These are phyloP conservation scores for Kodamaea nitidulidarum DNA, from an alignment of 805 yeast genomes.

Conservation along the genomic window DNA sequence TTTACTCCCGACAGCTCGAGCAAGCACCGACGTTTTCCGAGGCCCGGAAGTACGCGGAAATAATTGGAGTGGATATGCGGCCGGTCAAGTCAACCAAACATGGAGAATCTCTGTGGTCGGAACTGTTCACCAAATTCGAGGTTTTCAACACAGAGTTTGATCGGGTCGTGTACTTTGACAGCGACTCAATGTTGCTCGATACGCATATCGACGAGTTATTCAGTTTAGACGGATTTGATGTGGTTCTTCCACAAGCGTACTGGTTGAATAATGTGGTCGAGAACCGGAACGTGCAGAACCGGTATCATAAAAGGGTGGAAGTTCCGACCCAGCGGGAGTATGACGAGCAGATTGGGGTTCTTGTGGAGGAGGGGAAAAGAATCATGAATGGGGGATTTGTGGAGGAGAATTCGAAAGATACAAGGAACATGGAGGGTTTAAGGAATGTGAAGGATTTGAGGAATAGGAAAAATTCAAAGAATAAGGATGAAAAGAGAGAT, in stretches of 20 bases:
- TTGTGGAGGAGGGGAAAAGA: conserved; percentile 10
- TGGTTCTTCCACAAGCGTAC: conserved; percentile 30
- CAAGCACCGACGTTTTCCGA: conserved; percentile 13
- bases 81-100: conserved; percentile 18
- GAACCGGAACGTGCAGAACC: conserved; percentile 1
- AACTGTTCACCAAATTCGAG: conserved; percentile 52
- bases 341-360: conserved; percentile 9
- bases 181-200: conserved; percentile 45
- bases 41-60: conserved; percentile 13
- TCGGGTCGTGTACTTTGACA: conserved; percentile 53
- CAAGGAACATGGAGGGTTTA: neutral
- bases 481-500: neutral
- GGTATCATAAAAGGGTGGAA: conserved; percentile 10
- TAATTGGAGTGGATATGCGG: conserved; percentile 23
- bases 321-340: conserved; percentile 15
- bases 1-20: conserved; percentile 27
- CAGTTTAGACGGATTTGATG: conserved; percentile 8
- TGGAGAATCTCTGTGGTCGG: conserved; percentile 38
- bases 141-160: conserved; percentile 51
- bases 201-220: conserved; percentile 32
- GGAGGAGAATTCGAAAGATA: neutral
- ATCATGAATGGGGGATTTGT: too few species aligned
- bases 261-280: conserved; percentile 27
- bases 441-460: neutral
- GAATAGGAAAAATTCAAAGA: neutral